phyloP scores from a whole-genome alignment of 2,329 filamentous ascomycete species.

The Monilinia vaccinii-corymbosi region DNA sequence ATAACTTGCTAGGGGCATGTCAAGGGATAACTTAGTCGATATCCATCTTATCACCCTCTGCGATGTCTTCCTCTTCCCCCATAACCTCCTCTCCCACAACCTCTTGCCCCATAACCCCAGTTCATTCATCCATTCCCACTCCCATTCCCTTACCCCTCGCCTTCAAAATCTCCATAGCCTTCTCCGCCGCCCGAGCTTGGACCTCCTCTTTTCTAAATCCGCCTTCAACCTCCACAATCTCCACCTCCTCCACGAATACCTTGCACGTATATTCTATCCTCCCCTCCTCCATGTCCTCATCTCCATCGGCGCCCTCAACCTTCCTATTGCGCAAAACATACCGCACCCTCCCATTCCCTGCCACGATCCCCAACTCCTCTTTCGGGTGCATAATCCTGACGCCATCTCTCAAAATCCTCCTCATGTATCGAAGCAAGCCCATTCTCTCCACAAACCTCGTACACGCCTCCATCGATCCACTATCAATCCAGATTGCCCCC shows the following conservation, averaged over 20 bases:
- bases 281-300: not conserved
- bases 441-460: conserved; percentile 49
- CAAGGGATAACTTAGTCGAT: not conserved
- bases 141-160: not conserved
- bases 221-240: conserved; percentile 37
- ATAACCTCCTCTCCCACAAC: too few species aligned
- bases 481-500: conserved; percentile 79
- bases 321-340: conserved; percentile 37
- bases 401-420: conserved; percentile 38
- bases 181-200: conserved; percentile 45
- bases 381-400: conserved; percentile 58
- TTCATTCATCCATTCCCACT: not conserved
- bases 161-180: conserved; percentile 35
- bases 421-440: conserved; percentile 50
- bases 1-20: not conserved
- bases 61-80: too few species aligned
- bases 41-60: not conserved
- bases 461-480: conserved; percentile 52
- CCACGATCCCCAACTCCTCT: conserved; percentile 55
- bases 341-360: conserved; percentile 40
- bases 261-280: conserved; percentile 34
- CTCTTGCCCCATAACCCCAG: not conserved
- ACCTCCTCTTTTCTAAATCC: conserved; percentile 44
- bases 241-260: conserved; percentile 39
- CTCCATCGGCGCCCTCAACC: not conserved